phyloP scores from a whole-genome alignment of 2,329 filamentous ascomycete species.

The Malbranchea cinnamomea region DNA sequence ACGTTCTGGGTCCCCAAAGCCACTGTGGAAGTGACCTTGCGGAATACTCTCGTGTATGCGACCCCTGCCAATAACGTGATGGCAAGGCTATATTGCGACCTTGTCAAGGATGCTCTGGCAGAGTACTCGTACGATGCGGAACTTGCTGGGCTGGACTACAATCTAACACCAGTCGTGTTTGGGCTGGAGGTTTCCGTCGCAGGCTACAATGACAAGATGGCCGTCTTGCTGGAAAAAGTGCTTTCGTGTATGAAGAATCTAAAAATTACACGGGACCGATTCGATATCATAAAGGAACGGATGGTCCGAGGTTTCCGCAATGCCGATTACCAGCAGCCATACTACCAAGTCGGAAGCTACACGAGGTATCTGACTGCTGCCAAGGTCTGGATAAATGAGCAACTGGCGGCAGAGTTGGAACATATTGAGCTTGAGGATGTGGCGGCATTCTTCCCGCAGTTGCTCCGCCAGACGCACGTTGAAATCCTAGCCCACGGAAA shows the following conservation, averaged over 20 bases:
- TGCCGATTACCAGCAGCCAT: slow-evolving; percentile 76
- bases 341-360: slow-evolving; percentile 73
- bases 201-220: slow-evolving; percentile 93
- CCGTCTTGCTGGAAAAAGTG: slow-evolving; percentile 80
- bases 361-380: slow-evolving; percentile 67
- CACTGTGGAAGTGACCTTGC: slow-evolving; percentile 65
- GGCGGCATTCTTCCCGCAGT: slow-evolving; percentile 59
- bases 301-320: slow-evolving; percentile 65
- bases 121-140: slow-evolving; percentile 96
- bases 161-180: slow-evolving; percentile 53
- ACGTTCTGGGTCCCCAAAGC: slow-evolving; percentile 97
- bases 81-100: slow-evolving; percentile 62
- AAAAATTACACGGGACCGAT: slow-evolving; percentile 71
- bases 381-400: slow-evolving; percentile 62
- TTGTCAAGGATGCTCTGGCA: slow-evolving; percentile 75
- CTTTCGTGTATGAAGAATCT: slow-evolving; percentile 70
- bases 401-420: slow-evolving; percentile 62
- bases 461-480: slow-evolving; percentile 71
- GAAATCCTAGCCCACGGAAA: slow-evolving; percentile 87
- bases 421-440: slow-evolving; percentile 61
- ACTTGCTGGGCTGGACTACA: slow-evolving; percentile 75
- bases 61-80: slow-evolving; percentile 68
- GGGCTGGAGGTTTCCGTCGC: slow-evolving; percentile 66
- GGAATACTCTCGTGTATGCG: slow-evolving; percentile 63
- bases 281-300: slow-evolving; percentile 81